Evolutionary conservation across 2,329 filamentous ascomycete genomes (phyloP), one percentile per base, ranked within the genome.

Genomic region (Ophiostoma australiae): DNA sequence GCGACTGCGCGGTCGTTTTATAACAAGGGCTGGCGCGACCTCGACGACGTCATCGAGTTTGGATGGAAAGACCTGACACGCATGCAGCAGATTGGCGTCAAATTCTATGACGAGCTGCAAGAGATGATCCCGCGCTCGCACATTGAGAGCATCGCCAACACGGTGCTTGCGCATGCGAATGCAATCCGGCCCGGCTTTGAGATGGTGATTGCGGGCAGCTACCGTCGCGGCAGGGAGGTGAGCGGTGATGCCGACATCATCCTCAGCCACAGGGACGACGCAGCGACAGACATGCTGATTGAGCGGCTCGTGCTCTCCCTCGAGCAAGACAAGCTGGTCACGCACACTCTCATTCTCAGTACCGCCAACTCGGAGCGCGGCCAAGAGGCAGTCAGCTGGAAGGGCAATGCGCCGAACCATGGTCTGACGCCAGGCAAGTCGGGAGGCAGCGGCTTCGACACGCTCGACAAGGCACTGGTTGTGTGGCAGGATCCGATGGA

Each of bases 51-150:
- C 3, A 84, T 97, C 58, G 91, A 97, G 76, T 86, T 89, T 76
- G 93, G 91, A 13, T 98, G 94, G 94, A 78, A 83, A 27, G 83
- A 79, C 0, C 82, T 98, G 0, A 90, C 85, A 0, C 88, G 93
- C 15, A 91, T 92, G 1, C 94, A 97, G 79, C 93, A 98, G 78
- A 97, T 98, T 70, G 94, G 95, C 0, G 83, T 97, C 65, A 98
- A 98, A 78, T 97, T 89, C 80, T 97, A 96, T 78, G 91, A 96
- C 44, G 94, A 98, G 74, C 91, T 99, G 70, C 81, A 86, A 66
- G 80, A 84, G 20, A 88, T 86, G 17, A 92, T 98, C 4, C 86
- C 92, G 0, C 87, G 93, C 1, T 72, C 77, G 0, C 93, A 98
- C 78, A 91, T 93, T 0, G 89, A 92, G 75, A 76, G 78, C 0